Evolutionary conservation across 1,284 basidiomycete genomes (phyloP).

Genomic region (Kalmanozyma brasiliensis): DNA sequence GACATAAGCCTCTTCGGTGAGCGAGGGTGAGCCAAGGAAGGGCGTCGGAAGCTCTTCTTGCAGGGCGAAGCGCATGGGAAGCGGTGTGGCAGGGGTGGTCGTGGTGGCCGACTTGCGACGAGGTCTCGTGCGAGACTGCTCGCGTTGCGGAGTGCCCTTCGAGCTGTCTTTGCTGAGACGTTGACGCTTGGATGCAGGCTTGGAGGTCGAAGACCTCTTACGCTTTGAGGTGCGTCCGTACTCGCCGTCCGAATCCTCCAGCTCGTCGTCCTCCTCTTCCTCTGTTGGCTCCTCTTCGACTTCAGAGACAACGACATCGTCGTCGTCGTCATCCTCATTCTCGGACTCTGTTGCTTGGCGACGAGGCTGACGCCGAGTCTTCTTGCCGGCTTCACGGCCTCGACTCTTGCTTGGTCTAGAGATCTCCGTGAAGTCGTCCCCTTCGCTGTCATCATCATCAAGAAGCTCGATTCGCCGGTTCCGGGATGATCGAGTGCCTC

Average conservation of each 20-base stretch:
- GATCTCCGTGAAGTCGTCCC: constrained; percentile 5
- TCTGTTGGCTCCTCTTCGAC: constrained; percentile 3
- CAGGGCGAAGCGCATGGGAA: constrained; percentile 32
- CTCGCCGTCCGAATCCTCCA: constrained; percentile 18
- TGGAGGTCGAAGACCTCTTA: constrained; percentile 10
- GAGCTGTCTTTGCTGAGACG: constrained; percentile 8
- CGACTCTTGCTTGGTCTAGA: background rate
- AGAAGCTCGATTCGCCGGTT: constrained; percentile 1
- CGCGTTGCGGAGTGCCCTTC: background rate
- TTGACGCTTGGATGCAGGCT: constrained; percentile 13
- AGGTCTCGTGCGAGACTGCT: constrained; percentile 2
- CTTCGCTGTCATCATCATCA: constrained; percentile 16
- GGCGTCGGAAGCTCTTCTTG: constrained; percentile 36
- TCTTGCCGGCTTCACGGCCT: background rate
- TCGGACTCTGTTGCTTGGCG: constrained; percentile 2
- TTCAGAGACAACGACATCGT: constrained; percentile 3
- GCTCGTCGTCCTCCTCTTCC: constrained; percentile 29
- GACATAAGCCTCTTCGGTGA: constrained; percentile 6
- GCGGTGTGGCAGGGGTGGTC: background rate
- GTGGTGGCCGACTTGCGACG: constrained; percentile 10
- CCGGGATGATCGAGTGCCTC: background rate
- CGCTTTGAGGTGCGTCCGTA: constrained; percentile 11
- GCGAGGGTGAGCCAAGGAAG: constrained; percentile 7
- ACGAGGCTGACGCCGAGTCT: constrained; percentile 1
- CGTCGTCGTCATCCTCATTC: constrained; percentile 8